phyloP scores from a whole-genome alignment of 306 rosid genomes.

The Castanea mollissima region DNA sequence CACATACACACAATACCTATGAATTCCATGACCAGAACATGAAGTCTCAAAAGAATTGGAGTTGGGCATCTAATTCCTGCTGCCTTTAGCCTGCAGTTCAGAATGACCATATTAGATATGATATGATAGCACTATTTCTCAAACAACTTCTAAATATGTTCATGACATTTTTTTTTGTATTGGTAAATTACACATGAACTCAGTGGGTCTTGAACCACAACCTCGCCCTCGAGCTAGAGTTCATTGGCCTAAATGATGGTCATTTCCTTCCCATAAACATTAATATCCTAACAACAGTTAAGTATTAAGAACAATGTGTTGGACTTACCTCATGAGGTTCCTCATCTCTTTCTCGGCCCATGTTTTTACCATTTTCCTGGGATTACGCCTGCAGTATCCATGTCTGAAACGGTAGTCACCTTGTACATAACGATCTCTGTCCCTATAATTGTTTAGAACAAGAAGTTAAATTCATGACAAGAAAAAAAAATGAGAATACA shows the following conservation, averaged over 20 bases:
- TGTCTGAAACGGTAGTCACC: constrained; percentile 85
- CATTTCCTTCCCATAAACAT: not conserved
- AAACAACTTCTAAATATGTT: not conserved
- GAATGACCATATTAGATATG: not conserved
- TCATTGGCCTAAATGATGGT: too few relatives aligned
- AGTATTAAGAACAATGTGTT: not conserved
- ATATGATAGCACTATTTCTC: not conserved
- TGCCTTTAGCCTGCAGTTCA: constrained; percentile 67
- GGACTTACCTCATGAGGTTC: constrained; percentile 69
- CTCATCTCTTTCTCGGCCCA: constrained; percentile 99
- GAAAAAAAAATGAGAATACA: not conserved
- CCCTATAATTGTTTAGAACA: constrained; percentile 54
- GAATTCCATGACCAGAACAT: constrained; percentile 91
- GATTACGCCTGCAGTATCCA: constrained; percentile 86
- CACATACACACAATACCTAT: constrained; percentile 49
- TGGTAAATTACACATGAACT: too few relatives aligned
- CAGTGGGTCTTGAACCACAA: too few relatives aligned
- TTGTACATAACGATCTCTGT: constrained; percentile 90
- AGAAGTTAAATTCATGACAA: constrained; percentile 17
- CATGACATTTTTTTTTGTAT: too few relatives aligned
- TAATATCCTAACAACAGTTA: not conserved
- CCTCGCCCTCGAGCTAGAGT: too few relatives aligned
- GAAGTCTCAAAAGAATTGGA: constrained; percentile 55
- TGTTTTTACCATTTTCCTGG: constrained; percentile 95
- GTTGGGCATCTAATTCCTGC: constrained; percentile 84